Evolutionary conservation across 345 rosid genomes (phyloP), one percentile per base, ranked within the genome.

Genomic region (Eucalyptus fibrosa): DNA sequence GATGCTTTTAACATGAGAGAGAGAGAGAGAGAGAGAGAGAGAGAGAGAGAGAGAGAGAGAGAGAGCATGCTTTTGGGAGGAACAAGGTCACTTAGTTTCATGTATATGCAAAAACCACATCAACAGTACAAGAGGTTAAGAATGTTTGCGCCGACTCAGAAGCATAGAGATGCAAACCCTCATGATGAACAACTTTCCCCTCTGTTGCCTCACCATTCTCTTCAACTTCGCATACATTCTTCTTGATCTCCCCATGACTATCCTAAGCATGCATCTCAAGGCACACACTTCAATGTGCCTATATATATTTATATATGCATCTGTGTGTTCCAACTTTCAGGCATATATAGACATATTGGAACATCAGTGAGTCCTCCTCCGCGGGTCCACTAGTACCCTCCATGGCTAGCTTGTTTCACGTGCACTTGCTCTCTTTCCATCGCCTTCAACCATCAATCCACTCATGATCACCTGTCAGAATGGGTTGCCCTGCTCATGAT

Each of bases 81-180:
- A 19, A 37, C 44, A 34, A 34, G 45, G 45, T 72, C 82, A 37
- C 44, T 69, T 17, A 69, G 13, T n/a, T 37, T 34, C 44, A 72
- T 5, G 26, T 18, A 18, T 10, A 19, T 72, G 7, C 40, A 19
- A 72, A 21, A 72, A 72, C 14, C 45, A 67, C 14, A 37, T 72
- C 45, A 72, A 9, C 13, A 72, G 82, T 72, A 19, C 77, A 21
- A 87, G 50, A 44, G 53, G 26, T 56, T 81, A 93, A 40, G 94
- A 92, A 88, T 94, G 83, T 88, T 94, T 94, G 91, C 94, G 91
- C 92, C 96, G 95, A 90, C 96, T 92, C 47, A 97, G 94, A 91
- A 96, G 97, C 98, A 95, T 93, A 51, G 92, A 90, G 91, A 95
- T 92, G 92, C 96, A 97, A 67, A 95, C 92, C 91, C 91, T 95